Base-by-base conservation (phyloP, 768 basidiomycete genomes). In the Udeniomyces megalosporus region DNA sequence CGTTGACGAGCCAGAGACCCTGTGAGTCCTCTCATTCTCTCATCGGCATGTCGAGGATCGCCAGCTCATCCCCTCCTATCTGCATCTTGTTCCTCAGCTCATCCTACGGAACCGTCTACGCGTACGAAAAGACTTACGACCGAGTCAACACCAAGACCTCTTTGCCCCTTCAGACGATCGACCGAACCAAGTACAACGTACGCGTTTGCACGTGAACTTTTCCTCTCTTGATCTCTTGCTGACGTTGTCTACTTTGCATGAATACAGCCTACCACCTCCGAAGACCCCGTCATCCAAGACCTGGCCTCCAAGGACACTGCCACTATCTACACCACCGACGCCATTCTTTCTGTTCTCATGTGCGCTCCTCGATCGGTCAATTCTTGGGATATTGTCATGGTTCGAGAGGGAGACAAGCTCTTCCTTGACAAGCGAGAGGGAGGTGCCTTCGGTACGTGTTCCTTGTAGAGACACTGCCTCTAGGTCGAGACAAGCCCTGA, bases 361-460 rank as follows among this genome's bases (percentile, higher is more conserved):
- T 88, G 86, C 66, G 87, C 93, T 8, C 84, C 91, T 11, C 80
- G 95, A 68, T 91, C 90, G 14, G 89, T 92, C 63, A 91, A 95
- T 75, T 92, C 93, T 4, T 99, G 95, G 95, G 95, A 99, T 71
- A 91, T 99, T 58, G 86, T 99, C 66, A 85, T 97, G 68, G 79
- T 88, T 32, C 85, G 89, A 32, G 90, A 95, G 71, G 92, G 90
- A 46, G 84, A 90, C 77, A 87, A 84, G 71, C 76, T 99, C 10
- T 97, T 86, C 79, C 81, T 99, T 67, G 95, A 99, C 79, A 97
- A 97, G 76, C 86, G 95, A 63, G 75, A 76, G 64, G 92, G 91
- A 17, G 92, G 93, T 60, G 88, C 92, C 2, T 95, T 96, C 70
- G 90, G 74, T 74, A 34, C 34, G 72, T 60, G 11, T 22, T n/a